Conservation (phyloP, 2,329 filamentous ascomycete genomes). For the Endoconidiophora laricicola region DNA sequence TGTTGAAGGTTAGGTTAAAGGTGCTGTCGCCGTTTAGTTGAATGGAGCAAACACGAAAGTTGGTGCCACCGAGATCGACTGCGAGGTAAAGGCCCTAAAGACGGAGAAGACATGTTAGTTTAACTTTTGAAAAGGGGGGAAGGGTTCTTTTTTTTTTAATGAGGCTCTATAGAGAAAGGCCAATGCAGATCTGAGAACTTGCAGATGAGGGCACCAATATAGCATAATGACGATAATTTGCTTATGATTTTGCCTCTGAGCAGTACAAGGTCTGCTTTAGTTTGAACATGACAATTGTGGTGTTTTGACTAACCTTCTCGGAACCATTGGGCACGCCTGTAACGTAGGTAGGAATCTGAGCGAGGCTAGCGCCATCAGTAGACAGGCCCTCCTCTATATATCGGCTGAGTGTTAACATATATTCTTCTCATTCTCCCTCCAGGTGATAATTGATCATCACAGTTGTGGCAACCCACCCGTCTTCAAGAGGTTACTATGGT, state of each 20-base stretch:
- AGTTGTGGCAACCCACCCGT: background rate
- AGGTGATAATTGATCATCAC: background rate
- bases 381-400: slow-evolving; percentile 61
- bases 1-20: slow-evolving; percentile 83
- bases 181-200: no score
- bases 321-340: slow-evolving; percentile 92
- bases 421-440: background rate
- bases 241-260: no score
- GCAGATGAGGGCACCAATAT: no score
- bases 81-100: slow-evolving; percentile 78
- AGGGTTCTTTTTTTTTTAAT: background rate
- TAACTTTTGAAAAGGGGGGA: background rate
- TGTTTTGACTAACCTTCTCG: slow-evolving; percentile 55
- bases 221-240: no score
- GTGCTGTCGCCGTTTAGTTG: slow-evolving; percentile 86
- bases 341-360: slow-evolving; percentile 94
- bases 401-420: background rate
- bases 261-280: background rate
- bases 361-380: slow-evolving; percentile 64
- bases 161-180: background rate
- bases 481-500: background rate
- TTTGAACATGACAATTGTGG: background rate
- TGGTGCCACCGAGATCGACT: slow-evolving; percentile 94
- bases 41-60: slow-evolving; percentile 95
- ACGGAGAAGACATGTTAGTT: slow-evolving; percentile 7